These are phyloP conservation scores for Cytospora schulzeri DNA, from an alignment of 2,329 filamentous ascomycete species.

Conservation along the genomic window DNA sequence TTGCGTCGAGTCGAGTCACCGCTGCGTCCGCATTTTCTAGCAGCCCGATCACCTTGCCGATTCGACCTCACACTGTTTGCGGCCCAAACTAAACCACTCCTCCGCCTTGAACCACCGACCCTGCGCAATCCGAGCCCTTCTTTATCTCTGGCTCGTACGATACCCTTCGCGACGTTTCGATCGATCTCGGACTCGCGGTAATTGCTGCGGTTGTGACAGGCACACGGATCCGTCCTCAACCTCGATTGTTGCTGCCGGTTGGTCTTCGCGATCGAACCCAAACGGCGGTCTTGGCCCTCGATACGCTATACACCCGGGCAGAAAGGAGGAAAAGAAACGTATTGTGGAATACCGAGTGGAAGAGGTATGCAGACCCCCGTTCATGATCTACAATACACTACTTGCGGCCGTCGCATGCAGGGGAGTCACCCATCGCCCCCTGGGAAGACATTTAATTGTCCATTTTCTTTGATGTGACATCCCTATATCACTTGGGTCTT, in stretches of 20 bases:
- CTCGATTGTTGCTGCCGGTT: neutral
- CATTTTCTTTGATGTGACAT: neutral
- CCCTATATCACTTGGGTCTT: slow-evolving; percentile 15
- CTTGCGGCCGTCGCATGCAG: neutral
- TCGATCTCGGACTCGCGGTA: neutral
- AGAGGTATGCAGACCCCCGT: slow-evolving; percentile 17
- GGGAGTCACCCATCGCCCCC: neutral
- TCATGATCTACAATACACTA: neutral
- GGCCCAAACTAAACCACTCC: slow-evolving; percentile 8
- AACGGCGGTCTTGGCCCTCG: neutral
- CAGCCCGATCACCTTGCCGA: neutral
- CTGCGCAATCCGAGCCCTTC: slow-evolving; percentile 15
- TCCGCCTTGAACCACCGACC: slow-evolving; percentile 11
- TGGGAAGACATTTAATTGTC: neutral
- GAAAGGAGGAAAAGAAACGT: neutral
- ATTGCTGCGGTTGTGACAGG: neutral
- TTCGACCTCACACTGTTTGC: slow-evolving; percentile 9
- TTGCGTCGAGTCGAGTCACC: neutral
- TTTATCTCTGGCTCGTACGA: slow-evolving; percentile 7
- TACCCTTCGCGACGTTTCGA: neutral
- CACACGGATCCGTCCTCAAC: neutral
- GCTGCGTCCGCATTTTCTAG: neutral
- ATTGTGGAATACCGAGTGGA: slow-evolving; percentile 8
- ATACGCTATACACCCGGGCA: neutral
- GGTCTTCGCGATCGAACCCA: neutral